Evolutionary conservation across 345 rosid genomes (phyloP), one percentile per base, ranked within the genome.

Genomic region (Eucalyptus polyanthemos): DNA sequence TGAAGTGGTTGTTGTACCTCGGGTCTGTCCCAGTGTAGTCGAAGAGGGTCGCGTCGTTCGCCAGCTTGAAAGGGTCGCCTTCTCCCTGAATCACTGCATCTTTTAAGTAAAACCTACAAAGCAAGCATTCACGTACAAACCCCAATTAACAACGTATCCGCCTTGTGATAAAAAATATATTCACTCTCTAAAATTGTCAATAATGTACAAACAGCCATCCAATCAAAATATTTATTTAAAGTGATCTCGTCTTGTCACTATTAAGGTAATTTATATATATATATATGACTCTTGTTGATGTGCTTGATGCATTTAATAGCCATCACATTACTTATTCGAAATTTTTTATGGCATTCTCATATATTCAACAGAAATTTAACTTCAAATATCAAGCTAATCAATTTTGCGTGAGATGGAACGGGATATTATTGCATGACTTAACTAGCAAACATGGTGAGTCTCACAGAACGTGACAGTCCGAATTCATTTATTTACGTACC

Each of bases 51-150:
- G 81, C 72, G 45, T 90, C 93, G 16, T 91, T 34, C 6, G 89
- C 92, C n/a, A 50, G 86, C 9, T 67, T 89, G 47, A 50, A 93
- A 92, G 7, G 93, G 91, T 65, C 37, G 80, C 87, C 31, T 14
- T 88, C 90, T 9, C 94, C 92, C 87, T 91, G 67, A 13, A 92
- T 88, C 34, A 93, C 72, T 13, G 42, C 88, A 88, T 92, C 92
- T 21, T 90, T 93, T 25, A 93, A 86, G 81, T 81, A 89, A 81
- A 25, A 89, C 92, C 93, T 91, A 6, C 11, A 31, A 40, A 31
- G 22, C 21, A 67, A 67, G 80, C 80, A 67, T 31, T 67, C 34
- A 15, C 16, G 21, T 67, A 31, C 42, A 67, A 67, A 31, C 80
- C 80, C 42, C 16, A 31, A 11, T 67, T 16, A 67, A 15, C 7